Evolutionary conservation across 1,284 basidiomycete species (phyloP).

Genomic region (Papiliotrema fonsecae): DNA sequence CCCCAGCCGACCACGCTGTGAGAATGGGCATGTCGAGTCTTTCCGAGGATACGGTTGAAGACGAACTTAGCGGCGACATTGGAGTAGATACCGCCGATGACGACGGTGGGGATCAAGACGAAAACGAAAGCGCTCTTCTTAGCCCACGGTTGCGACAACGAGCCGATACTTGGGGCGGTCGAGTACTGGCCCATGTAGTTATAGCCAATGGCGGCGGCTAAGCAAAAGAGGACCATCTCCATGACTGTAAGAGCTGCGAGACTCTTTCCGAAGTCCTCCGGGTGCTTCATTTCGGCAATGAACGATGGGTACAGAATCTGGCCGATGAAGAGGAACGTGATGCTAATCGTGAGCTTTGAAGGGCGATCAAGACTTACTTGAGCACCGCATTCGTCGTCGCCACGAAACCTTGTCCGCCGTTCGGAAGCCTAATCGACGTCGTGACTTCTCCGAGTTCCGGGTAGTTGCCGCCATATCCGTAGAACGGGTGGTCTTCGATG

Average conservation of each 20-base stretch:
- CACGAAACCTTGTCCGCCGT: conserved; percentile 56
- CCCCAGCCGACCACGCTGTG: conserved; percentile 60
- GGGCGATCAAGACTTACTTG: conserved; percentile 33
- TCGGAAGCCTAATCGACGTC: conserved; percentile 35
- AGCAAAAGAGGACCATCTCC: conserved; percentile 59
- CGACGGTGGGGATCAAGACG: conserved; percentile 41
- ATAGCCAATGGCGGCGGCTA: conserved; percentile 61
- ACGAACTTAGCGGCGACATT: conserved; percentile 42
- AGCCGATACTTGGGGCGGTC: conserved; percentile 44
- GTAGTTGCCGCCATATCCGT: conserved; percentile 39
- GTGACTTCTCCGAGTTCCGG: conserved; percentile 31
- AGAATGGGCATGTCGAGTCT: conserved; percentile 53
- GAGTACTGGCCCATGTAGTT: conserved; percentile 44
- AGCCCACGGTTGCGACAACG: conserved; percentile 50
- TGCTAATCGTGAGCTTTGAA: conserved; percentile 22
- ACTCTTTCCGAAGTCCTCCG: conserved; percentile 59
- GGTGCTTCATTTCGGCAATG: conserved; percentile 48
- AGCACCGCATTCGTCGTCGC: conserved; percentile 51
- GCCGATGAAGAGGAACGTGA: conserved; percentile 60
- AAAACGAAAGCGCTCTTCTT: conserved; percentile 51
- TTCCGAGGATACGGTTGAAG: conserved; percentile 47
- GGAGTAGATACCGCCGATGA: conserved; percentile 44
- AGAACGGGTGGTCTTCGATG: conserved; percentile 49
- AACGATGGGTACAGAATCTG: conserved; percentile 54
- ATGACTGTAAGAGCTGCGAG: conserved; percentile 50